These are phyloP conservation scores for Viola odorata DNA, from an alignment of 345 rosid species.

Conservation along the genomic window DNA sequence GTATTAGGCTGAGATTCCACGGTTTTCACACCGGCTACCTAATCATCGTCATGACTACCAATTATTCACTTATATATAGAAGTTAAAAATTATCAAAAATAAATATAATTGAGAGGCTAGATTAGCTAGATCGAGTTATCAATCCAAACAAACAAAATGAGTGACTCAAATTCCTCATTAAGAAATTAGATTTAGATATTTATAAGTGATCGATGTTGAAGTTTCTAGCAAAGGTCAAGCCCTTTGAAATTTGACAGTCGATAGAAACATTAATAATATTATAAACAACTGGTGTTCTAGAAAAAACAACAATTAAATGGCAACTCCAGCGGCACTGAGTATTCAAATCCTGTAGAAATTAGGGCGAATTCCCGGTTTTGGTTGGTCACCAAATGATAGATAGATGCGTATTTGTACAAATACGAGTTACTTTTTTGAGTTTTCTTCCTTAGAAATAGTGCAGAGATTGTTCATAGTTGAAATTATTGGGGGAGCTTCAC, in stretches of 20 bases:
- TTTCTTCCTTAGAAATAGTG: neutral
- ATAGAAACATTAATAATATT: neutral
- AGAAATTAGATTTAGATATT: too few relatives aligned
- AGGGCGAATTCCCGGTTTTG: neutral
- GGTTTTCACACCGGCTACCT: neutral
- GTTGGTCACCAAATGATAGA: neutral
- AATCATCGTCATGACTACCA: too few relatives aligned
- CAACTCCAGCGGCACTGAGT: neutral
- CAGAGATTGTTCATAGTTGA: too few relatives aligned
- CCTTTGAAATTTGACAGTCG: neutral
- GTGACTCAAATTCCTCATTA: too few relatives aligned
- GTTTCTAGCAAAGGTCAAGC: too few relatives aligned
- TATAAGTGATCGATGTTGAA: too few relatives aligned
- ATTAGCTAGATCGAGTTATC: too few relatives aligned
- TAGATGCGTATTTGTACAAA: neutral
- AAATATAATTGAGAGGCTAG: neutral
- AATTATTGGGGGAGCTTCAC: too few relatives aligned
- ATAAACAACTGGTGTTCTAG: neutral
- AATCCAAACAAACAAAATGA: too few relatives aligned
- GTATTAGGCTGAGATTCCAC: neutral
- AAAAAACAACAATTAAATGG: neutral
- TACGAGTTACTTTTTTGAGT: neutral
- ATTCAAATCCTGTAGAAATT: neutral
- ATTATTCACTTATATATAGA: too few relatives aligned
- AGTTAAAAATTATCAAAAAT: neutral